Evolutionary conservation across 495 filamentous ascomycete species (phyloP).

Genomic region (Clohesyomyces aquaticus): DNA sequence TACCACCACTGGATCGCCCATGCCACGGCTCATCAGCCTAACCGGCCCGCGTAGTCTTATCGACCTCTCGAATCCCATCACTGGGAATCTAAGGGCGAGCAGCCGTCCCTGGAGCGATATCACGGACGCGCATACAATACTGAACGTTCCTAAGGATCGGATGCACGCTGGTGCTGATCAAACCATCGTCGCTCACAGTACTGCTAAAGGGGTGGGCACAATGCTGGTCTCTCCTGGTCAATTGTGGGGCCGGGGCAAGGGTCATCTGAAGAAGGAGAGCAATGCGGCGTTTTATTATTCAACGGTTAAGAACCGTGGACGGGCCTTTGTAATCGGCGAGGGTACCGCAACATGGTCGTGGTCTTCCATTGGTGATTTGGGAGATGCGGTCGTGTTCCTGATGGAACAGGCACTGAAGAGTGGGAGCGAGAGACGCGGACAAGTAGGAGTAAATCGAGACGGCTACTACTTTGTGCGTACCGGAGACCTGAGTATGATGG

Average conservation of each 20-base stretch:
- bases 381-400: conserved; percentile 39
- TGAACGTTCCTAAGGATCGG: conserved; percentile 31
- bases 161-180: conserved; percentile 34
- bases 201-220: conserved; percentile 33
- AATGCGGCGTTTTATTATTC: conserved; percentile 35
- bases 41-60: conserved; percentile 35
- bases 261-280: conserved; percentile 38
- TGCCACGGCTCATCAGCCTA: conserved; percentile 39
- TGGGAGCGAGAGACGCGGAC: conserved; percentile 27
- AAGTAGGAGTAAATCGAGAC: conserved; percentile 37
- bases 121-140: conserved; percentile 31
- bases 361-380: conserved; percentile 39
- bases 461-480: conserved; percentile 40
- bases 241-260: conserved; percentile 36
- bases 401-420: conserved; percentile 37
- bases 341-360: conserved; percentile 38
- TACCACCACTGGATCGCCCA: conserved; percentile 32
- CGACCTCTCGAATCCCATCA: conserved; percentile 32
- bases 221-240: conserved; percentile 35
- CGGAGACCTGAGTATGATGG: conserved; percentile 38
- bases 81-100: conserved; percentile 30
- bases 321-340: conserved; percentile 39
- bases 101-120: conserved; percentile 37
- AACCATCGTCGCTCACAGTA: conserved; percentile 33
- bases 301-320: conserved; percentile 34